phyloP scores from a whole-genome alignment of 441 rosid species.

The Melastoma candidum region DNA sequence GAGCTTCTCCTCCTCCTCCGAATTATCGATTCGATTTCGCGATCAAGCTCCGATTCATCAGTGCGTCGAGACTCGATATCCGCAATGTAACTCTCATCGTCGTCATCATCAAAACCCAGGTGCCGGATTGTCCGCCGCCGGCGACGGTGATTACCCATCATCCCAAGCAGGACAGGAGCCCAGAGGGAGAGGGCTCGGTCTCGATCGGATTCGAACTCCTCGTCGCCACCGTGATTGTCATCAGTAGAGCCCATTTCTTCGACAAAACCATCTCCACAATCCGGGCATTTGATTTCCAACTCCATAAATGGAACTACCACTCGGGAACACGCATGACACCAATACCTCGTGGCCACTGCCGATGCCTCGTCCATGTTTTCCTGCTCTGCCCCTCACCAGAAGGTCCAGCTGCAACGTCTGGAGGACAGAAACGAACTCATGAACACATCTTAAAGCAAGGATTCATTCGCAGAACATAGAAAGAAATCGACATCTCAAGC shows the following conservation, averaged over 20 bases:
- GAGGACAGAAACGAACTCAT: too few species aligned
- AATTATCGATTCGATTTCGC: conserved; percentile 28
- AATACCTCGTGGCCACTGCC: conserved; percentile 19
- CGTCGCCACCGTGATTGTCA: conserved; percentile 4
- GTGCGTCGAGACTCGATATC: conserved; percentile 8
- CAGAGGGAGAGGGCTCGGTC: conserved; percentile 28
- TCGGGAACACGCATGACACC: conserved; percentile 44
- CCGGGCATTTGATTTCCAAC: conserved; percentile 38
- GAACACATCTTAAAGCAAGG: too few species aligned
- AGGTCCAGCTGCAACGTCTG: too few species aligned
- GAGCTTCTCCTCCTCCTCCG: conserved; percentile 38
- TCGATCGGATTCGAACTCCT: conserved; percentile 27
- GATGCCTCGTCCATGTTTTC: conserved; percentile 30
- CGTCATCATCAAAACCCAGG: conserved; percentile 17
- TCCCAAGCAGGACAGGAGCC: conserved; percentile 43
- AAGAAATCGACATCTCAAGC: too few species aligned
- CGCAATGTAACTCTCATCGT: conserved; percentile 18
- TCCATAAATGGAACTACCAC: conserved; percentile 31
- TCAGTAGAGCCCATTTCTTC: conserved; percentile 30
- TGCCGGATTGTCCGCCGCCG: conserved; percentile 4
- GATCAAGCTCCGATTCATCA: conserved; percentile 23
- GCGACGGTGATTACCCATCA: conserved; percentile 24
- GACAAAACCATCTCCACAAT: conserved; percentile 39
- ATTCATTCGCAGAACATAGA: too few species aligned
- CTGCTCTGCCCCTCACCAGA: not conserved